Conservation (phyloP, 352 stramenopile genomes). For the Halophytophthora polymorphica region DNA sequence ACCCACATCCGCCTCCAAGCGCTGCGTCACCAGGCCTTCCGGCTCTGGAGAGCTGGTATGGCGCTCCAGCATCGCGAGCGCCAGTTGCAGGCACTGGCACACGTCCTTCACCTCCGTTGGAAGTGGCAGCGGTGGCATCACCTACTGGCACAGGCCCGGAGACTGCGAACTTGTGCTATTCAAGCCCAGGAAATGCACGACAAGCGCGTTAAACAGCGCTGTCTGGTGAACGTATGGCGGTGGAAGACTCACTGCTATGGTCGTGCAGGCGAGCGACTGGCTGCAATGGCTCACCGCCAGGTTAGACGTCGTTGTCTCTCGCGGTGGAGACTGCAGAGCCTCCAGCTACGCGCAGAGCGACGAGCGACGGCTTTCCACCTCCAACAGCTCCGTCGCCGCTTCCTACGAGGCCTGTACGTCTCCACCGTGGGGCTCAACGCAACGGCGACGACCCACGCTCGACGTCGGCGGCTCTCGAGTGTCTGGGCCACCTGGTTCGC, state of each 20-base stretch:
- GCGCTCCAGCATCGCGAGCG: conserved; percentile 10
- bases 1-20: conserved; percentile 4
- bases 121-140: conserved; percentile 18
- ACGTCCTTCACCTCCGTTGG: conserved; percentile 18
- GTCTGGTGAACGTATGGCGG: conserved; percentile 14
- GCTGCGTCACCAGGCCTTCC: conserved; percentile 10
- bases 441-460: conserved; percentile 6
- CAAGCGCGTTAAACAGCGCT: conserved; percentile 5
- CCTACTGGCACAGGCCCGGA: background rate
- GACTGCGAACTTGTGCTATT: conserved; percentile 3
- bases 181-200: conserved; percentile 2
- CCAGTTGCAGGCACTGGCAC: conserved; percentile 9
- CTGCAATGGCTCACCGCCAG: conserved; percentile 3
- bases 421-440: conserved; percentile 9
- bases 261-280: conserved; percentile 8
- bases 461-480: conserved; percentile 2
- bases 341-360: background rate
- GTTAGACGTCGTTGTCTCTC: conserved; percentile 1
- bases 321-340: conserved; percentile 15
- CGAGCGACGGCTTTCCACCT: conserved; percentile 7
- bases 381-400: conserved; percentile 3
- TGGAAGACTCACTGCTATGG: conserved; percentile 18
- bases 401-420: conserved; percentile 5
- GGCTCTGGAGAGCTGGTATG: conserved; percentile 15
- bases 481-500: conserved; percentile 9